Conservation (phyloP, 331 rosid species). For the Acacia concinna region DNA sequence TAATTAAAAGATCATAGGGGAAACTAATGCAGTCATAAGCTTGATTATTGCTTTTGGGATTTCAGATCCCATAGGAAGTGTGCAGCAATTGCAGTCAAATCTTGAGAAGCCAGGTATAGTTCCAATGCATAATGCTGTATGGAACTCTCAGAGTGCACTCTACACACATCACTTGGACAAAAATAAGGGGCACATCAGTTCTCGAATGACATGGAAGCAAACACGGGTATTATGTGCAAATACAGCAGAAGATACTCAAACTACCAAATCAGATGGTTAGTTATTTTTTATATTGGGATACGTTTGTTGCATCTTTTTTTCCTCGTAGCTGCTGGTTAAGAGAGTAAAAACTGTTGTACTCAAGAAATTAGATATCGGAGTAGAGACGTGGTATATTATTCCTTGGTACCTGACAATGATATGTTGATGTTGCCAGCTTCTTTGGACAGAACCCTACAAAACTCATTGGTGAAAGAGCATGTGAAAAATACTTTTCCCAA, state of each 20-base stretch:
- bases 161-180: slow-evolving; percentile 41
- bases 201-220: slow-evolving; percentile 44
- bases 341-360: not conserved
- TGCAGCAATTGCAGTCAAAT: slow-evolving; percentile 48
- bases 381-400: not conserved
- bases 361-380: slow-evolving; percentile 20
- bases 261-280: slow-evolving; percentile 56
- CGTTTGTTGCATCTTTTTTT: not conserved
- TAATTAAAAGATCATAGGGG: not conserved
- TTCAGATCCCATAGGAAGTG: slow-evolving; percentile 42
- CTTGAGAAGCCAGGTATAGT: slow-evolving; percentile 55
- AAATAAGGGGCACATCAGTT: slow-evolving; percentile 39
- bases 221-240: slow-evolving; percentile 52
- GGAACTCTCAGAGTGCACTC: slow-evolving; percentile 33
- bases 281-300: slow-evolving; percentile 20
- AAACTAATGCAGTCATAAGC: slow-evolving; percentile 3
- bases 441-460: slow-evolving; percentile 40
- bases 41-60: slow-evolving; percentile 20
- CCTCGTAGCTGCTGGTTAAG: slow-evolving; percentile 3
- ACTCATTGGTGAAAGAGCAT: slow-evolving; percentile 46
- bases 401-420: slow-evolving; percentile 23
- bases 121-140: slow-evolving; percentile 35
- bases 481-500: slow-evolving; percentile 55
- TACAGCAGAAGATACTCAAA: slow-evolving; percentile 49
- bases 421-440: slow-evolving; percentile 44